These are phyloP conservation scores for Eimeria acervulina DNA, from an alignment of 169 alveolate species.

Conservation along the genomic window DNA sequence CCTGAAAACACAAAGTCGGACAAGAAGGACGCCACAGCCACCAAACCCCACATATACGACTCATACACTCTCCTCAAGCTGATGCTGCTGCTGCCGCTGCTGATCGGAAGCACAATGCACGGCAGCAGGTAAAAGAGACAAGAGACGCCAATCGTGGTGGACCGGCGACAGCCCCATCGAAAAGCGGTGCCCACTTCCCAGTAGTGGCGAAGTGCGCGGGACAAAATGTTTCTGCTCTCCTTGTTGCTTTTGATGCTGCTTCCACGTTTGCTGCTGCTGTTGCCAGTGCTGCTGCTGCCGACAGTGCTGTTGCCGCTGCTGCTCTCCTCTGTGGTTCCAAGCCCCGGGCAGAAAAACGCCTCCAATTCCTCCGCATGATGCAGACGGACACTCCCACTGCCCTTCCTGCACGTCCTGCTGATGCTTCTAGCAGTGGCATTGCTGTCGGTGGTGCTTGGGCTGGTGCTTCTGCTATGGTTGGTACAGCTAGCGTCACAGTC, in stretches of 20 bases:
- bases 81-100: constrained; percentile 33
- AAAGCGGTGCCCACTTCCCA: constrained; percentile 27
- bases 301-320: constrained; percentile 21
- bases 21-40: constrained; percentile 29
- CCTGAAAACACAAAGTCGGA: constrained; percentile 72
- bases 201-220: not conserved
- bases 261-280: not conserved
- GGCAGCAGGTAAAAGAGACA: constrained; percentile 58
- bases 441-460: constrained; percentile 39
- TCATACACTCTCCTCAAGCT: constrained; percentile 46
- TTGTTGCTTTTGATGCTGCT: not conserved
- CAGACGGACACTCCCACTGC: not conserved
- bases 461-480: not conserved
- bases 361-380: not conserved
- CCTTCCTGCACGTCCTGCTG: not conserved
- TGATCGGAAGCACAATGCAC: not conserved
- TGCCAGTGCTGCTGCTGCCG: not conserved
- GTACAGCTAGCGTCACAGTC: not conserved
- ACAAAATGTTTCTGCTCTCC: not conserved
- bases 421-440: not conserved
- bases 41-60: constrained; percentile 58
- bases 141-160: constrained; percentile 58
- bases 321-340: not conserved
- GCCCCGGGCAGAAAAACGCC: not conserved
- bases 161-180: constrained; percentile 77